Evolutionary conservation across 2,329 filamentous ascomycete species (phyloP).

Genomic region (Aspergillus versicolor): DNA sequence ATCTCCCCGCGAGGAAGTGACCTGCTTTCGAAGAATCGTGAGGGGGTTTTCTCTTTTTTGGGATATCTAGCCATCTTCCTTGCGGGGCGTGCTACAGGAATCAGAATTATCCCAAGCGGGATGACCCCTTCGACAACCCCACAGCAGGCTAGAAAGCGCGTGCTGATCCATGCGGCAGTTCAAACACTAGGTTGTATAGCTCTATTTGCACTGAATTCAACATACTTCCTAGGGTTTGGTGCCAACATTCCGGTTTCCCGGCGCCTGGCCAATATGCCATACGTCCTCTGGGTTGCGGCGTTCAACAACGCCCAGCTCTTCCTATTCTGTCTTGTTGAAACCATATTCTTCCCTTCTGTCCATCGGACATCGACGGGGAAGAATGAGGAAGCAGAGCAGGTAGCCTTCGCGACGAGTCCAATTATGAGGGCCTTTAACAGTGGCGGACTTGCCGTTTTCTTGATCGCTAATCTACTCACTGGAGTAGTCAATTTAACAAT

Average conservation of each 20-base stretch:
- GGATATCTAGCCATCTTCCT: slow-evolving; percentile 96
- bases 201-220: slow-evolving; percentile 69
- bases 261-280: slow-evolving; percentile 87
- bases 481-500: slow-evolving; percentile 85
- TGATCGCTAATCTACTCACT: slow-evolving; percentile 85
- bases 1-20: slow-evolving; percentile 72
- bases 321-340: slow-evolving; percentile 75
- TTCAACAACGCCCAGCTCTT: slow-evolving; percentile 86
- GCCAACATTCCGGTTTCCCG: slow-evolving; percentile 71
- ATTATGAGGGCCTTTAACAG: slow-evolving; percentile 83
- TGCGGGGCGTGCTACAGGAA: slow-evolving; percentile 78
- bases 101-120: slow-evolving; percentile 70
- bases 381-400: slow-evolving; percentile 62
- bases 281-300: slow-evolving; percentile 86
- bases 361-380: slow-evolving; percentile 58
- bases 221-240: slow-evolving; percentile 67
- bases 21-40: slow-evolving; percentile 83
- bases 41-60: slow-evolving; percentile 91
- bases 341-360: slow-evolving; percentile 70
- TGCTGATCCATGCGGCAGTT: slow-evolving; percentile 62
- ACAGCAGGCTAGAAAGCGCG: slow-evolving; percentile 50
- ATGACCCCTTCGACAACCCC: slow-evolving; percentile 45
- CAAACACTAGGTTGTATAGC: slow-evolving; percentile 68
- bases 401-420: slow-evolving; percentile 70
- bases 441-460: slow-evolving; percentile 81